phyloP scores from a whole-genome alignment of 2,329 filamentous ascomycete genomes.

The Ceratocystis ficicola region DNA sequence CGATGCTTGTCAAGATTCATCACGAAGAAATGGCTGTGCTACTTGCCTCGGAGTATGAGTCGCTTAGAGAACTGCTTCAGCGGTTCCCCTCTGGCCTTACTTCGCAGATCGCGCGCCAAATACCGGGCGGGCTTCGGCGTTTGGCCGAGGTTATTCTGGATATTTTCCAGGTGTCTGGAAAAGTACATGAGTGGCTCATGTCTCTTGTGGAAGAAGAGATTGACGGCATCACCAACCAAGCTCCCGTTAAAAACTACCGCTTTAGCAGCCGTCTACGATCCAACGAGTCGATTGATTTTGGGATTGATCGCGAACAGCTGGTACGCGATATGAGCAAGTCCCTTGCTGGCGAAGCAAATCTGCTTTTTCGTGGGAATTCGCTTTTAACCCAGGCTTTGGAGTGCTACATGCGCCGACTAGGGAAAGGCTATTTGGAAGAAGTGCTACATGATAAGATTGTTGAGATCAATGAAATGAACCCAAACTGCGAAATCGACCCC shows the following conservation, averaged over 20 bases:
- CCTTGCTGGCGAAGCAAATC: conserved; percentile 75
- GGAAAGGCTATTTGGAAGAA: conserved; percentile 84
- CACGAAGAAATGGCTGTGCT: conserved; percentile 86
- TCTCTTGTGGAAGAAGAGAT: conserved; percentile 93
- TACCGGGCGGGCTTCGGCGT: conserved; percentile 66
- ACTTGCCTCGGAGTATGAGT: conserved; percentile 71
- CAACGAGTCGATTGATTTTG: conserved; percentile 52
- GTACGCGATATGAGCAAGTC: conserved; percentile 69
- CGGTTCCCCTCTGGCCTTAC: conserved; percentile 75
- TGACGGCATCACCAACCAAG: conserved; percentile 77
- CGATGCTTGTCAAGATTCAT: conserved; percentile 70
- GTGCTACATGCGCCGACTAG: conserved; percentile 86
- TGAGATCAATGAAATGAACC: conserved; percentile 82
- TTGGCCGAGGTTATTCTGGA: conserved; percentile 79
- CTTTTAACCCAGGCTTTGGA: conserved; percentile 87
- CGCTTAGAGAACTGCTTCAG: conserved; percentile 71
- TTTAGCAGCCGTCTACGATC: conserved; percentile 61
- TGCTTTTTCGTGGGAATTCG: conserved; percentile 91
- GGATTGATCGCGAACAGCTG: conserved; percentile 55
- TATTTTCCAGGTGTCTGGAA: conserved; percentile 86
- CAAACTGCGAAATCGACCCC: conserved; percentile 90
- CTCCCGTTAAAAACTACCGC: conserved; percentile 58
- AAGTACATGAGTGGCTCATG: conserved; percentile 79
- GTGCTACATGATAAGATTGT: conserved; percentile 72
- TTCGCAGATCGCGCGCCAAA: conserved; percentile 64